Evolutionary conservation across 345 rosid genomes (phyloP).

Genomic region (Eutrema japonicum): DNA sequence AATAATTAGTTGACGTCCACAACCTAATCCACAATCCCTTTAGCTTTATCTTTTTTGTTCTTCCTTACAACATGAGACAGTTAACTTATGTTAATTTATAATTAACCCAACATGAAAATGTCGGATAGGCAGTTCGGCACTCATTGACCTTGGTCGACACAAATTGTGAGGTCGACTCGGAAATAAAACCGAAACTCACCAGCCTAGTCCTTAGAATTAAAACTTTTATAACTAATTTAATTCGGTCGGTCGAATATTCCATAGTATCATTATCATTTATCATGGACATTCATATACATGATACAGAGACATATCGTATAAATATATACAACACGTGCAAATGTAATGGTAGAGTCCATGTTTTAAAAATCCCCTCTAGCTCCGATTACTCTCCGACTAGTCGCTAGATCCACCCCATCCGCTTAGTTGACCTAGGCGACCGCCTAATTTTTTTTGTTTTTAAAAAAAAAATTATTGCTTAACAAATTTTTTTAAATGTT

Average conservation of each 20-base stretch:
- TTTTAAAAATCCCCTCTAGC: too few relatives aligned
- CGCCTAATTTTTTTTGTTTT: too few relatives aligned
- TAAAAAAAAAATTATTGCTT: too few relatives aligned
- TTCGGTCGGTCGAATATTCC: constrained; percentile 20
- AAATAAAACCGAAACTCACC: constrained; percentile 8
- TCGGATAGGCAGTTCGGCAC: constrained; percentile 15
- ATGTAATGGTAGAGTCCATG: constrained; percentile 12
- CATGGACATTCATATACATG: neutral
- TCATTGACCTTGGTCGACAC: constrained; percentile 27
- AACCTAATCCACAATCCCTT: constrained; percentile 29
- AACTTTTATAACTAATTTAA: neutral
- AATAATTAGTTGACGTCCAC: constrained; percentile 14
- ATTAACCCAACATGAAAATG: constrained; percentile 10
- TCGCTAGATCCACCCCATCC: too few relatives aligned
- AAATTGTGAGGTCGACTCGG: neutral
- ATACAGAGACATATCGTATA: neutral
- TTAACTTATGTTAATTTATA: constrained; percentile 1
- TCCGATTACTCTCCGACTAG: too few relatives aligned
- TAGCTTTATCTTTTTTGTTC: neutral
- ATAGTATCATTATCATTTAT: neutral
- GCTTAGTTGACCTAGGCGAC: too few relatives aligned
- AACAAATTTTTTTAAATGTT: too few relatives aligned
- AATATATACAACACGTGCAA: constrained; percentile 2
- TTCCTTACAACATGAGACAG: neutral
- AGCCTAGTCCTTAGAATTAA: neutral